Percentiles rank a stretch among this genome's conserved stretches.
phyloP scores from a whole-genome alignment of 176 grass and related monocot species.

The Phoenix roebelenii region DNA sequence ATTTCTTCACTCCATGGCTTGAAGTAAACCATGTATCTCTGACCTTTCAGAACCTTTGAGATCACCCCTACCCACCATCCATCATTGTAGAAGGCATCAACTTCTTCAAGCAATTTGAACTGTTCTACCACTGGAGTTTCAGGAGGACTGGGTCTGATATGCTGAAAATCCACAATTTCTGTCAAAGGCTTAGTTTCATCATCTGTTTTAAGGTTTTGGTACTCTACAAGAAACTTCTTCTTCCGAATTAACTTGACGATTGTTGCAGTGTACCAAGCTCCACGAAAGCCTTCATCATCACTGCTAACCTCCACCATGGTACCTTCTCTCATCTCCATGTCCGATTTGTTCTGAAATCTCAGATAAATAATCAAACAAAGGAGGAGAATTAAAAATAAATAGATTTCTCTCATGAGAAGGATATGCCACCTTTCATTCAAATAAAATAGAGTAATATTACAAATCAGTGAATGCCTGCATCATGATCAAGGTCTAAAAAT shows the following conservation, averaged over 20 bases:
- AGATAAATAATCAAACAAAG: not conserved
- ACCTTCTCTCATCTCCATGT: slow-evolving; percentile 32
- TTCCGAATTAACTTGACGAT: slow-evolving; percentile 32
- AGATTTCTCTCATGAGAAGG: too few relatives aligned
- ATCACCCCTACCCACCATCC: slow-evolving; percentile 86
- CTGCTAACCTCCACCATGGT: slow-evolving; percentile 56
- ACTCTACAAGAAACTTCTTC: slow-evolving; percentile 46
- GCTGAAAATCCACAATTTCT: slow-evolving; percentile 39
- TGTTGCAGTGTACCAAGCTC: slow-evolving; percentile 54
- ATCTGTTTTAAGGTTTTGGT: slow-evolving; percentile 42
- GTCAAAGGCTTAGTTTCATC: slow-evolving; percentile 47
- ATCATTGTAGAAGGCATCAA: slow-evolving; percentile 64
- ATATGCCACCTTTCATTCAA: too few relatives aligned
- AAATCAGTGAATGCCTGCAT: not conserved
- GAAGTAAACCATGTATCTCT: slow-evolving; percentile 67
- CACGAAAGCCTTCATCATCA: slow-evolving; percentile 61
- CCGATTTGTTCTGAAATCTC: slow-evolving; percentile 24
- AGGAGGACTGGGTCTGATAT: slow-evolving; percentile 53
- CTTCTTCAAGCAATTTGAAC: slow-evolving; percentile 69
- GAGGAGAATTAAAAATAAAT: too few relatives aligned
- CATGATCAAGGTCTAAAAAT: too few relatives aligned
- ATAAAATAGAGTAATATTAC: not conserved
- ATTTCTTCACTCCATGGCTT: slow-evolving; percentile 59
- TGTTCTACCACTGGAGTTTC: slow-evolving; percentile 4
- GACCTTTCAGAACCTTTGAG: slow-evolving; percentile 38